Evolutionary conservation across 495 filamentous ascomycete genomes (phyloP), one percentile per base, ranked within the genome.

Genomic region (Barbatosphaeria neglecta): DNA sequence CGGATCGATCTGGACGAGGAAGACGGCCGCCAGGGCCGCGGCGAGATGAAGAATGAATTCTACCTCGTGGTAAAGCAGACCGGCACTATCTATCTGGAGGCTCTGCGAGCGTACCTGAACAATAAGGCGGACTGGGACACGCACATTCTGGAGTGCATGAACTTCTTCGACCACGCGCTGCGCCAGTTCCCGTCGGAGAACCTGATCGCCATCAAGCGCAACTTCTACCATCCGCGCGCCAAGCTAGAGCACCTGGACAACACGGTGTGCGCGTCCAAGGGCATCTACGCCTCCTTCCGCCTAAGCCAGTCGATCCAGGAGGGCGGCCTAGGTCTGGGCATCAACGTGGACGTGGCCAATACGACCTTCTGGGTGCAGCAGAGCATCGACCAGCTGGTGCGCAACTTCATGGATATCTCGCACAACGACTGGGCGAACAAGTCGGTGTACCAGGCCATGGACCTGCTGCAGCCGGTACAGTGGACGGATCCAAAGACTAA

Each of bases 141-240:
- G 23, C 51, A 65, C 10, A 75, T 88, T 22, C 66, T 94, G 15
- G 84, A 93, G 56, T 80, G 84, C 37, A 76, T 96, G 51, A 95
- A 84, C 59, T 93, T 95, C 62, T 67, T 97, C 2, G 90, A 98
- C 50, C 92, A 98, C 58, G 66, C 87, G 17, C 63, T 98, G 31
- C 87, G 90, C 11, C 81, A 94, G 63, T 64, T 58, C 2, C 87
- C 92, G 0, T 78, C 79, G 0, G 67, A 74, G 49, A 61, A 68
- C 6, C 81, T 81, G 55, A 72, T 76, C 1, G 65, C 74, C 1
- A 79, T 93, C 55, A 88, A 84, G 60, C 83, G 87, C 19, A 83
- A 77, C 1, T 93, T 92, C 66, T 94, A 89, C 59, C 82, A 82
- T 37, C 48, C 51, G 3, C 31, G 39, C 2, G 43, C 51, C 1